phyloP scores from a whole-genome alignment of 257 asterid species.

The Coffea eugenioides region DNA sequence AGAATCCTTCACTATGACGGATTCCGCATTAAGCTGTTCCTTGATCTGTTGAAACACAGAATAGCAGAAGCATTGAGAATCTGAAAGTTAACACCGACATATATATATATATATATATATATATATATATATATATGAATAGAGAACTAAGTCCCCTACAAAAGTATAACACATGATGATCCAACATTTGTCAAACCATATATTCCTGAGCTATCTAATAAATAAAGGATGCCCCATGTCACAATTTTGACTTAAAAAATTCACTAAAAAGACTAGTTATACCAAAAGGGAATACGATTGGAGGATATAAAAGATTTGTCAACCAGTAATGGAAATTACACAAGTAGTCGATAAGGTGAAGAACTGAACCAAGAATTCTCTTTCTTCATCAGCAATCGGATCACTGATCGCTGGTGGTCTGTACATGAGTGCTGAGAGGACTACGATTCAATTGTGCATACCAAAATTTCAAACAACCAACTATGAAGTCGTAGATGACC shows the following conservation, averaged over 20 bases:
- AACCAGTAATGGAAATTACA: no score
- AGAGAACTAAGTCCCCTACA: background rate
- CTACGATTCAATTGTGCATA: background rate
- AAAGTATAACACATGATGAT: background rate
- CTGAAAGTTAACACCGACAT: background rate
- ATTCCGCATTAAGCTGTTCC: conserved; percentile 78
- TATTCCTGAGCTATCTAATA: background rate
- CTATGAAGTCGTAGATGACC: background rate
- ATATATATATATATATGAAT: no score
- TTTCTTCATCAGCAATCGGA: no score
- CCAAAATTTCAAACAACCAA: background rate
- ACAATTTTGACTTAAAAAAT: no score
- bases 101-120: background rate
- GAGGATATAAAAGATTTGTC: no score
- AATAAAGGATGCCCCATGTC: background rate
- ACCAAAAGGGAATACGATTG: no score
- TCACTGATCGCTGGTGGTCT: background rate
- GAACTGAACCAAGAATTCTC: no score
- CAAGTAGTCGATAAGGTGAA: no score
- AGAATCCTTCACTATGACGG: conserved; percentile 77
- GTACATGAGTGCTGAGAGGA: background rate
- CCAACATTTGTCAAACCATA: background rate
- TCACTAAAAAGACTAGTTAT: no score
- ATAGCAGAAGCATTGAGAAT: background rate
- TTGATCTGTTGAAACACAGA: conserved; percentile 53